These are phyloP conservation scores for Cladorrhinum sp. DNA, from an alignment of 2,329 filamentous ascomycete genomes.

Conservation along the genomic window DNA sequence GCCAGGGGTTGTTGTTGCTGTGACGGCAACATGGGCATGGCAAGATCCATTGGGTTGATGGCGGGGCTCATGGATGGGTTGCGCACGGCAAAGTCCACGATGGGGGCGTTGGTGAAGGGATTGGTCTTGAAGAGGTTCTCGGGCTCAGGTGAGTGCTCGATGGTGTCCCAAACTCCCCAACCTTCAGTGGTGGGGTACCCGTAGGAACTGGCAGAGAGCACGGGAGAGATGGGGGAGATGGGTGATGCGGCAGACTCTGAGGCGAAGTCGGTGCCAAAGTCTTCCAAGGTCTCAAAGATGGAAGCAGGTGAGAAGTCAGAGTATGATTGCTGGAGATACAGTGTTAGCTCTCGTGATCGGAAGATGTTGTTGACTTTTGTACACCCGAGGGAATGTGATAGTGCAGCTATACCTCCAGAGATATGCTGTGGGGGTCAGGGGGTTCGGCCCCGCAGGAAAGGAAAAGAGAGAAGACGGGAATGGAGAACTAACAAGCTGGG, in stretches of 20 bases:
- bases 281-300: conserved; percentile 31
- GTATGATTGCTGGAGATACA: conserved; percentile 17
- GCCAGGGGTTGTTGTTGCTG: conserved; percentile 11
- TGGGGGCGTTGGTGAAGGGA: conserved; percentile 28
- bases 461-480: neutral
- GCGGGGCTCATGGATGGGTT: conserved; percentile 32
- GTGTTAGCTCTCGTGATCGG: conserved; percentile 11
- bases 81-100: conserved; percentile 3
- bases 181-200: conserved; percentile 29
- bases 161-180: conserved; percentile 33
- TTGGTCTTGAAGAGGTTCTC: conserved; percentile 34
- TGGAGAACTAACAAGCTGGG: conserved; percentile 23
- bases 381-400: neutral
- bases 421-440: neutral
- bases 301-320: conserved; percentile 28
- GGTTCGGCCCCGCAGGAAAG: neutral
- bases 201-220: conserved; percentile 31
- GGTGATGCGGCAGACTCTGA: conserved; percentile 38
- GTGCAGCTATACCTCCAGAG: conserved; percentile 6
- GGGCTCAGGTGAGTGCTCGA: conserved; percentile 29
- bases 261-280: conserved; percentile 34
- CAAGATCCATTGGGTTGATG: conserved; percentile 36
- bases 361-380: neutral
- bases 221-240: conserved; percentile 32
- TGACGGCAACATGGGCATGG: conserved; percentile 16